A percentile compares a stretch with the other conserved stretches of the same genome.
phyloP scores from a whole-genome alignment of 2,329 filamentous ascomycete genomes.

The Cadophora sp. region DNA sequence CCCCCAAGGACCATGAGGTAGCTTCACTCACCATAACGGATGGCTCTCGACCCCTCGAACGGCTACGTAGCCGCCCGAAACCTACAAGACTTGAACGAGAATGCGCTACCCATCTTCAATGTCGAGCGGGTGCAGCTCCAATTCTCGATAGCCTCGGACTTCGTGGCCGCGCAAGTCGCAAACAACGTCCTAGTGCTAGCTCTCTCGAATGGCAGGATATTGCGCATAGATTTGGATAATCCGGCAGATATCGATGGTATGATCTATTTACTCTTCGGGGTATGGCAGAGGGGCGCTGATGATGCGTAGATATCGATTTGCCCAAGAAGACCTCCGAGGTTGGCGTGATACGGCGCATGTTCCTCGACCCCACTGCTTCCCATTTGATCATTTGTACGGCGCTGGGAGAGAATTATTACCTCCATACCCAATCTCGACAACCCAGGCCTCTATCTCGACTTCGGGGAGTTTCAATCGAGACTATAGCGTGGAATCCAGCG shows the following conservation, averaged over 20 bases:
- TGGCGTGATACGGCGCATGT: constrained; percentile 93
- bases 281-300: constrained; percentile 16
- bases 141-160: constrained; percentile 93
- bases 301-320: constrained; percentile 84
- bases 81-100: constrained; percentile 65
- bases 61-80: constrained; percentile 74
- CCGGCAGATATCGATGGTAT: constrained; percentile 93
- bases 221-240: constrained; percentile 92
- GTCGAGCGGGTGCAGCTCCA: constrained; percentile 91
- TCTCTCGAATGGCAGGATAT: constrained; percentile 87
- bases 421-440: constrained; percentile 91
- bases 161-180: constrained; percentile 94
- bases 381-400: constrained; percentile 92
- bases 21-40: constrained; percentile 47
- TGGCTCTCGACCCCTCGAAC: constrained; percentile 75
- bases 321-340: constrained; percentile 92
- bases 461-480: constrained; percentile 87
- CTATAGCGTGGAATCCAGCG: constrained; percentile 93
- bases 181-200: constrained; percentile 97
- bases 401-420: constrained; percentile 95
- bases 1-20: constrained; percentile 40
- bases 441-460: constrained; percentile 82
- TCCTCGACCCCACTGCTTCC: constrained; percentile 95
- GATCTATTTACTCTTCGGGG: background rate
- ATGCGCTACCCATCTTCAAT: constrained; percentile 86